Evolutionary conservation across 139 green algal species (phyloP).

Genomic region (Chlamydomonas schloesseri): DNA sequence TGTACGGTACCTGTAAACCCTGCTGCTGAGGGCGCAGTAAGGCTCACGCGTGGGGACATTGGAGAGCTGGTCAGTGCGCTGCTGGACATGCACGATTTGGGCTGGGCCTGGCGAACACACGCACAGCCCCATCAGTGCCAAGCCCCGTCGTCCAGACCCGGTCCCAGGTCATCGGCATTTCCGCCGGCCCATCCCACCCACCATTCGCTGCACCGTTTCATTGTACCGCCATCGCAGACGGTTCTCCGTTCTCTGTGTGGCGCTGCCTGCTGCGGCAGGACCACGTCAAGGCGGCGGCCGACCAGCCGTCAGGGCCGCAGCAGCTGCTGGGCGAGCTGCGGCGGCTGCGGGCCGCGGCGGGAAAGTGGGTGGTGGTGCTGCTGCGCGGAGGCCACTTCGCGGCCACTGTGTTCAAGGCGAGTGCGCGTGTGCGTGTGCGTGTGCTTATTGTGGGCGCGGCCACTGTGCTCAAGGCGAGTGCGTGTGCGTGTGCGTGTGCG

Average conservation of each 20-base stretch:
- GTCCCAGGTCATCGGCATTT: no score
- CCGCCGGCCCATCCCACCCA: neutral
- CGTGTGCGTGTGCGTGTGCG: neutral
- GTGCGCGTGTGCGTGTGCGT: no score
- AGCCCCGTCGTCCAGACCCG: no score
- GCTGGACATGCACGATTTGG: no score
- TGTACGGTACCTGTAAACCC: no score
- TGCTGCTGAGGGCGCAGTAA: no score
- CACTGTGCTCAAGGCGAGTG: no score
- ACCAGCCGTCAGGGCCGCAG: neutral
- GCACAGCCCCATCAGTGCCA: no score
- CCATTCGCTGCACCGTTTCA: neutral
- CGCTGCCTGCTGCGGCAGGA: conserved; percentile 73
- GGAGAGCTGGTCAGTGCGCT: no score
- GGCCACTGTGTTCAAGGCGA: conserved; percentile 69
- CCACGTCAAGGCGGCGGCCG: conserved; percentile 26
- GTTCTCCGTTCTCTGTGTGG: conserved; percentile 74
- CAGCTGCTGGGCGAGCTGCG: conserved; percentile 56
- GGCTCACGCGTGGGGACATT: no score
- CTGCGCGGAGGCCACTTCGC: conserved; percentile 84
- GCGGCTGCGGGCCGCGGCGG: conserved; percentile 43
- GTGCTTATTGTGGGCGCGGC: no score
- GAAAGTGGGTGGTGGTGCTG: conserved; percentile 55
- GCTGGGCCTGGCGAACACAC: no score
- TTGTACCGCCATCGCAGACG: conserved; percentile 48